A percentile compares a stretch with the other conserved stretches of the same genome.
phyloP scores from a whole-genome alignment of 805 yeast genomes.

The Saturnispora quitensis region DNA sequence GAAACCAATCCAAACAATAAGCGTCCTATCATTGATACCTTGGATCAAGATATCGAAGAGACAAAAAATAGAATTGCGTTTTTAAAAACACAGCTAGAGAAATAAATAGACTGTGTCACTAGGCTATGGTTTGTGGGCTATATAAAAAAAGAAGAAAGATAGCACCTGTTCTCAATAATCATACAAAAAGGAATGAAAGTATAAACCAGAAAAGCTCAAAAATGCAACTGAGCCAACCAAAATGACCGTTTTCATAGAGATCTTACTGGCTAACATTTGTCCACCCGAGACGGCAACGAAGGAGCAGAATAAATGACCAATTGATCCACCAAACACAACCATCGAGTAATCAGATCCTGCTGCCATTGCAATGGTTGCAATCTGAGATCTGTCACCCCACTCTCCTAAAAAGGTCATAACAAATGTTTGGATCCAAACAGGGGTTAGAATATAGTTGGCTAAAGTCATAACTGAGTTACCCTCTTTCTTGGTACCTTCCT shows the following conservation, averaged over 20 bases:
- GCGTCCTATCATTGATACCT: neutral
- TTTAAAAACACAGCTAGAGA: slow-evolving; percentile 1
- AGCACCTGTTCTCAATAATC: slow-evolving; percentile 15
- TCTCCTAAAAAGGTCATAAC: slow-evolving; percentile 95
- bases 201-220: slow-evolving; percentile 69
- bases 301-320: slow-evolving; percentile 86
- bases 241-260: slow-evolving; percentile 87
- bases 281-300: slow-evolving; percentile 89
- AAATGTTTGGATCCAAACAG: slow-evolving; percentile 89
- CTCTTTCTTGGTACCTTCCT: slow-evolving; percentile 32
- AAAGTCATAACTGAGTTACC: neutral
- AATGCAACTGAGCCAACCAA: slow-evolving; percentile 86
- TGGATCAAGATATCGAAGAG: slow-evolving; percentile 4
- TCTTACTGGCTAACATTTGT: slow-evolving; percentile 75
- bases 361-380: slow-evolving; percentile 97
- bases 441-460: slow-evolving; percentile 62
- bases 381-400: slow-evolving; percentile 98
- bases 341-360: slow-evolving; percentile 90
- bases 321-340: slow-evolving; percentile 79
- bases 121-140: neutral
- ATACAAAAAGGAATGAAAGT: slow-evolving; percentile 58
- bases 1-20: neutral
- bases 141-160: neutral
- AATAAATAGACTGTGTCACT: neutral
- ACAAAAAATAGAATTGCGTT: neutral